phyloP scores from a whole-genome alignment of 2,329 filamentous ascomycete genomes.

The Zymoseptoria pseudotritici region DNA sequence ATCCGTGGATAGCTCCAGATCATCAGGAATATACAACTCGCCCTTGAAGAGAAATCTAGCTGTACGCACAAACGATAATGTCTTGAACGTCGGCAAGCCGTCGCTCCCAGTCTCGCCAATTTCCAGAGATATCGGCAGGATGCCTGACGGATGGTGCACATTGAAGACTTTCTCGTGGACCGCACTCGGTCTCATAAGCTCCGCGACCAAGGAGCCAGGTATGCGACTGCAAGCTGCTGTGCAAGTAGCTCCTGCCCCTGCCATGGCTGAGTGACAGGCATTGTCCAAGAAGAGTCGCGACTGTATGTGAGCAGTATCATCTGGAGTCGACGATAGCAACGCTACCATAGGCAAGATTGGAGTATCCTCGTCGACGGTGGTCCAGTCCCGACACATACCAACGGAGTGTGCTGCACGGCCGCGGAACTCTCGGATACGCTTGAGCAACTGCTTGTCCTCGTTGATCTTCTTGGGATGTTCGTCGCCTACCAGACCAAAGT shows the following conservation, averaged over 20 bases:
- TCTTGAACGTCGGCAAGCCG: constrained; percentile 9
- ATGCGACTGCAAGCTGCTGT: constrained; percentile 13
- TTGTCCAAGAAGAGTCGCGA: constrained; percentile 13
- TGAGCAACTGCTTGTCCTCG: constrained; percentile 6
- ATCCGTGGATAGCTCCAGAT: constrained; percentile 3
- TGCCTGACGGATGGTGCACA: constrained; percentile 11
- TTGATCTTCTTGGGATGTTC: constrained; percentile 12
- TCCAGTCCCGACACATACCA: constrained; percentile 10
- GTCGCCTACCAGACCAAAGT: constrained; percentile 10
- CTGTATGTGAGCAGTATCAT: constrained; percentile 10
- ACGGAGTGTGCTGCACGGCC: constrained; percentile 11
- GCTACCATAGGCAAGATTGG: constrained; percentile 15
- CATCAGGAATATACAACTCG: constrained; percentile 8
- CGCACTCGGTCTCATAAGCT: constrained; percentile 5
- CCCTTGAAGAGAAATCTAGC: constrained; percentile 11
- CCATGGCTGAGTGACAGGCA: constrained; percentile 14
- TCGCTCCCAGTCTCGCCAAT: background rate
- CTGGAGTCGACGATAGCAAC: constrained; percentile 5
- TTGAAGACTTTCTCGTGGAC: constrained; percentile 5
- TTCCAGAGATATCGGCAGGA: constrained; percentile 12
- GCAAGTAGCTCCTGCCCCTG: constrained; percentile 14
- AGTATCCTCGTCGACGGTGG: constrained; percentile 11
- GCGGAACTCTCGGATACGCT: constrained; percentile 6
- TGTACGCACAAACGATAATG: constrained; percentile 10
- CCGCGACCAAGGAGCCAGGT: constrained; percentile 7